phyloP scores from a whole-genome alignment of 352 stramenopile species.

The Globisporangium heterothallicum region DNA sequence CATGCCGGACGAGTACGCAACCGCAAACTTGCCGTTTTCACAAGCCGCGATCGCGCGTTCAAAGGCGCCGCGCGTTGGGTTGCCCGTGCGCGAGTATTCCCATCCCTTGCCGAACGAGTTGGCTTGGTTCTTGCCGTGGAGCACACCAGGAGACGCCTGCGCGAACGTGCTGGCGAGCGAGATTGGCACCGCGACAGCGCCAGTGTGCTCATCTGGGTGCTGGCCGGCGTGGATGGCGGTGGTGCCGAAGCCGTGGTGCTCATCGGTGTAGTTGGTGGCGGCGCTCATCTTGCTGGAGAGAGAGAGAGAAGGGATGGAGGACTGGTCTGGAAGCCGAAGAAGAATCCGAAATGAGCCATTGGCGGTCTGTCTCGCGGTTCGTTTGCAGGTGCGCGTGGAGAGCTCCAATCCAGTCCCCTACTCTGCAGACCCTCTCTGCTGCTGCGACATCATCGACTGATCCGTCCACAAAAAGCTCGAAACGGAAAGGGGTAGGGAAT shows the following conservation, averaged over 20 bases:
- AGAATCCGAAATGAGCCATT: conserved; percentile 14
- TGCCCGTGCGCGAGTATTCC: conserved; percentile 93
- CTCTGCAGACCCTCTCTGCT: too few species aligned
- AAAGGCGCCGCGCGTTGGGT: conserved; percentile 93
- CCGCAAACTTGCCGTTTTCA: conserved; percentile 87
- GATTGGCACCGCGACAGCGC: conserved; percentile 86
- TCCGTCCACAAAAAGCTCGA: too few species aligned
- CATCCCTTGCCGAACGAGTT: conserved; percentile 95
- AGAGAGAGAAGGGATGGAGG: background rate
- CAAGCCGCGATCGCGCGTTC: conserved; percentile 90
- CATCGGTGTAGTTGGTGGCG: conserved; percentile 54
- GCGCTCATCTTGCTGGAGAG: conserved; percentile 30
- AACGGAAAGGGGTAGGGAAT: background rate
- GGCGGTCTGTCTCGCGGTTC: too few species aligned
- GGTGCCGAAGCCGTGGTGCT: conserved; percentile 80
- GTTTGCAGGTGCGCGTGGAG: background rate
- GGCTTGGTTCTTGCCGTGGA: conserved; percentile 62
- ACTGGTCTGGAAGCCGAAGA: background rate
- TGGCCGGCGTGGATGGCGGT: conserved; percentile 83
- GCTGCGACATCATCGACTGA: background rate
- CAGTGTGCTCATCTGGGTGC: conserved; percentile 64
- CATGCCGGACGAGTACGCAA: conserved; percentile 90
- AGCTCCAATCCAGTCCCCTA: background rate
- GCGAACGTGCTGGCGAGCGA: conserved; percentile 91
- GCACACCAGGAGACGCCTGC: conserved; percentile 66